Conservation (phyloP, 1,284 basidiomycete genomes). For the Ceratobasidium sp. region DNA sequence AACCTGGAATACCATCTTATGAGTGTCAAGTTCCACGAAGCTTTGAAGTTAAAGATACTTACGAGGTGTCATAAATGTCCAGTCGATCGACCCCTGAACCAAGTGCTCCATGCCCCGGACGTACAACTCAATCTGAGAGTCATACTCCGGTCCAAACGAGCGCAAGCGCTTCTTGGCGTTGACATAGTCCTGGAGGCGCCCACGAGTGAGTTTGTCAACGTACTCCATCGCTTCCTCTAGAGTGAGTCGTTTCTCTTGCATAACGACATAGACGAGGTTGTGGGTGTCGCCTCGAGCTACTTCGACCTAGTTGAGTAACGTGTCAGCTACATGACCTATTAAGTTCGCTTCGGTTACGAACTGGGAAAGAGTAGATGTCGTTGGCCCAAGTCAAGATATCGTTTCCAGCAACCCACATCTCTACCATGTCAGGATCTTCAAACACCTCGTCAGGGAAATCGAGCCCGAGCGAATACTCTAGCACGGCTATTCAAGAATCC, state of each 20-base stretch:
- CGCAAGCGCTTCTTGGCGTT: constrained; percentile 59
- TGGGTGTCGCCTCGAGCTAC: constrained; percentile 56
- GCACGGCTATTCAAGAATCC: constrained; percentile 3
- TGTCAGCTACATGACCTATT: no score
- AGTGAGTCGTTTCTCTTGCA: constrained; percentile 61
- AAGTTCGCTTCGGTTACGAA: neutral
- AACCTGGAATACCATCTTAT: neutral
- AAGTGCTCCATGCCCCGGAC: constrained; percentile 62
- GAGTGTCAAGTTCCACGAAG: neutral
- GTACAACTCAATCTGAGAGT: constrained; percentile 59
- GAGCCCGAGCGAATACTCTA: constrained; percentile 62
- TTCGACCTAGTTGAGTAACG: constrained; percentile 15
- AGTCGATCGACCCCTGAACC: constrained; percentile 50
- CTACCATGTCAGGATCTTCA: constrained; percentile 66
- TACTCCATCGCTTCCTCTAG: constrained; percentile 63
- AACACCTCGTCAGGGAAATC: constrained; percentile 70
- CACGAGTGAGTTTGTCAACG: constrained; percentile 61
- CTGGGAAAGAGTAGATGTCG: constrained; percentile 37
- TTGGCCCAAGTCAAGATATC: constrained; percentile 58
- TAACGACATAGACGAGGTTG: constrained; percentile 65
- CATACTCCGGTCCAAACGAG: constrained; percentile 61
- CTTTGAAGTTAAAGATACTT: neutral
- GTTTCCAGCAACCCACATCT: constrained; percentile 67
- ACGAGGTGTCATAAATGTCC: constrained; percentile 56
- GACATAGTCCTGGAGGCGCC: constrained; percentile 61